phyloP scores from a whole-genome alignment of 2,329 filamentous ascomycete genomes.

The Claviceps spartinae region DNA sequence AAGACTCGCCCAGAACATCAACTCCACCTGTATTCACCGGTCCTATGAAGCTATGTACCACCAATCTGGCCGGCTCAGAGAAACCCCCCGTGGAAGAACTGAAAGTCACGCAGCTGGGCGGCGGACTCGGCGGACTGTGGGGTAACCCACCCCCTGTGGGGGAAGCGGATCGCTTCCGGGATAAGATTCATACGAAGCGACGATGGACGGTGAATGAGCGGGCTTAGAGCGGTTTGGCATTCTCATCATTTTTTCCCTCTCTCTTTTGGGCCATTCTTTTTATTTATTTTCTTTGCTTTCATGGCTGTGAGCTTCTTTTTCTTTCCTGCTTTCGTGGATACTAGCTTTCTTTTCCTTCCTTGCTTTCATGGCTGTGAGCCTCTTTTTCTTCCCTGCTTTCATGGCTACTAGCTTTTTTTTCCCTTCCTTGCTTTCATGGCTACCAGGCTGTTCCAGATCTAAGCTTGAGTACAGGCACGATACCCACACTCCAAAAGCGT shows the following conservation, averaged over 20 bases:
- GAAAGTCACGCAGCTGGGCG: constrained; percentile 22
- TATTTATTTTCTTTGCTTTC: not conserved
- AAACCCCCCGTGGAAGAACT: constrained; percentile 17
- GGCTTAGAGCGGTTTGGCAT: constrained; percentile 6
- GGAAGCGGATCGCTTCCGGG: constrained; percentile 31
- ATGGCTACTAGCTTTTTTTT: not conserved
- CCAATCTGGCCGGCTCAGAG: constrained; percentile 15
- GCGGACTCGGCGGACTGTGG: constrained; percentile 30
- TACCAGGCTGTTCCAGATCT: too few relatives aligned
- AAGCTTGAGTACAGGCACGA: too few relatives aligned
- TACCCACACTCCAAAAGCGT: too few relatives aligned
- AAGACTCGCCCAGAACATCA: constrained; percentile 5
- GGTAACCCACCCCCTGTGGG: constrained; percentile 29
- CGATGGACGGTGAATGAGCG: constrained; percentile 44
- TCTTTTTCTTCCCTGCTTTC: too few relatives aligned
- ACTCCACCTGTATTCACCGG: constrained; percentile 19
- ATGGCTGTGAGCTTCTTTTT: not conserved
- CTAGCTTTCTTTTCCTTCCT: not conserved
- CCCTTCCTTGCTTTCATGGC: not conserved
- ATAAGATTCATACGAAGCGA: constrained; percentile 33
- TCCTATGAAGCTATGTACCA: constrained; percentile 24
- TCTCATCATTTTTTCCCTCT: not conserved
- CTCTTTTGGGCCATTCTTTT: not conserved
- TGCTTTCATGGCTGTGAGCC: too few relatives aligned
- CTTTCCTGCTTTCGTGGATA: not conserved